Conservation (phyloP, 192 early-diverging fungal genomes). For the Pilaira anomala region DNA sequence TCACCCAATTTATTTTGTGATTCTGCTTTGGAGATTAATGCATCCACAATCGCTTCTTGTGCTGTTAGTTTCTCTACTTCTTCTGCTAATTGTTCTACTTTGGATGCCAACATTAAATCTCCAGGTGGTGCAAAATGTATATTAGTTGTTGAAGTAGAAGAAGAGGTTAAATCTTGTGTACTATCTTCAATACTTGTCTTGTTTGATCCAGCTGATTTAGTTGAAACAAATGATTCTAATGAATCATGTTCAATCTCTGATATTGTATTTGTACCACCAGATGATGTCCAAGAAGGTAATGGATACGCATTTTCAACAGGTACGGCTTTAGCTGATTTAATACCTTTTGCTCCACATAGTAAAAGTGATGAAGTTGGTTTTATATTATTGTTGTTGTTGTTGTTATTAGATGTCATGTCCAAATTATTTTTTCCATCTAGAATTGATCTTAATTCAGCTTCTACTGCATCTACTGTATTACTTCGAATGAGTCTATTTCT, state of each 20-base stretch:
- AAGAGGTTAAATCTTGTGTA: not conserved
- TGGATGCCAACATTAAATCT: constrained; percentile 60
- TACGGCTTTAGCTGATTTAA: constrained; percentile 27
- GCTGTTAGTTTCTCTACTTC: constrained; percentile 55
- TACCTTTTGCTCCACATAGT: constrained; percentile 12
- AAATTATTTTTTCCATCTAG: constrained; percentile 34
- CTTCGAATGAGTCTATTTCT: constrained; percentile 12
- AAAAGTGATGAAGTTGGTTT: constrained; percentile 6
- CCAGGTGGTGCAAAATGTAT: constrained; percentile 63
- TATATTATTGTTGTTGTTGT: not conserved
- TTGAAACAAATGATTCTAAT: constrained; percentile 6
- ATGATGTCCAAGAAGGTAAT: constrained; percentile 26
- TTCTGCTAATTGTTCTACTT: constrained; percentile 48
- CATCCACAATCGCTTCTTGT: constrained; percentile 66
- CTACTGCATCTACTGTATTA: constrained; percentile 49
- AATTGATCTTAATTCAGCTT: constrained; percentile 52
- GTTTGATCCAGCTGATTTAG: not conserved
- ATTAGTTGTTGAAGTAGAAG: constrained; percentile 7
- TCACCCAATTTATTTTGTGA: constrained; percentile 43
- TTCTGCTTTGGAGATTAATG: constrained; percentile 61
- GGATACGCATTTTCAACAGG: constrained; percentile 22
- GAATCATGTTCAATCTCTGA: constrained; percentile 26
- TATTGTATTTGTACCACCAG: constrained; percentile 22
- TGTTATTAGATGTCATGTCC: not conserved
- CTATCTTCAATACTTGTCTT: not conserved